Conservation (phyloP, 805 yeast genomes). For the Clavispora phyllophila region DNA sequence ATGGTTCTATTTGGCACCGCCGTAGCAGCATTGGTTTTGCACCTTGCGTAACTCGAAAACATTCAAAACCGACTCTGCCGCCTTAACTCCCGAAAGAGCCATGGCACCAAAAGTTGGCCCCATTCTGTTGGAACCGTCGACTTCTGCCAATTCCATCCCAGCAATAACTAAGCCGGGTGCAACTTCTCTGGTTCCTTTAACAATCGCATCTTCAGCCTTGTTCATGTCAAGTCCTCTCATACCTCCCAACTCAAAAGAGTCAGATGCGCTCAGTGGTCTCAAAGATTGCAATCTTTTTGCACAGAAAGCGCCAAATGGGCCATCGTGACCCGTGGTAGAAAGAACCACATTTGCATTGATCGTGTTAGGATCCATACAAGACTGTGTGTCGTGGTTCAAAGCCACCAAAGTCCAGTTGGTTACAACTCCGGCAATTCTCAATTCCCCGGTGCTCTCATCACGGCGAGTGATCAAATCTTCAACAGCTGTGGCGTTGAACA, state of each 20-base stretch:
- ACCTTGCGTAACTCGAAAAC: conserved; percentile 32
- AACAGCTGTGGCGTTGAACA: conserved; percentile 76
- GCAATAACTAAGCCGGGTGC: conserved; percentile 62
- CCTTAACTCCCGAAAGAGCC: conserved; percentile 74
- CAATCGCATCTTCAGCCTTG: conserved; percentile 71
- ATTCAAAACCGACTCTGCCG: conserved; percentile 53
- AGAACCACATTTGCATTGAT: conserved; percentile 61
- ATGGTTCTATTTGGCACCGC: conserved; percentile 4
- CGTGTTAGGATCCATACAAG: conserved; percentile 81
- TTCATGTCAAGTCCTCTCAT: conserved; percentile 82
- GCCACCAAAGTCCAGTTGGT: conserved; percentile 81
- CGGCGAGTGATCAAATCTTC: conserved; percentile 75
- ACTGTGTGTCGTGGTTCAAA: conserved; percentile 69
- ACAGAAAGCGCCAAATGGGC: conserved; percentile 77
- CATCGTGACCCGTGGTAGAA: conserved; percentile 78
- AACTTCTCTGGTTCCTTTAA: conserved; percentile 61
- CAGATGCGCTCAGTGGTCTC: conserved; percentile 28
- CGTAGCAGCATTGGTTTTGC: conserved; percentile 24
- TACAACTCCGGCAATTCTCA: conserved; percentile 73
- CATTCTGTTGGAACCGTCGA: conserved; percentile 76
- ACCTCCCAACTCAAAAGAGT: conserved; percentile 44
- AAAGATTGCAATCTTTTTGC: conserved; percentile 54
- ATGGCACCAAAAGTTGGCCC: conserved; percentile 83
- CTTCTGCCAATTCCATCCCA: conserved; percentile 78
- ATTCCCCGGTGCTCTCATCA: conserved; percentile 48